phyloP scores from a whole-genome alignment of 148 eudicot species.

The Persicaria maculosa region DNA sequence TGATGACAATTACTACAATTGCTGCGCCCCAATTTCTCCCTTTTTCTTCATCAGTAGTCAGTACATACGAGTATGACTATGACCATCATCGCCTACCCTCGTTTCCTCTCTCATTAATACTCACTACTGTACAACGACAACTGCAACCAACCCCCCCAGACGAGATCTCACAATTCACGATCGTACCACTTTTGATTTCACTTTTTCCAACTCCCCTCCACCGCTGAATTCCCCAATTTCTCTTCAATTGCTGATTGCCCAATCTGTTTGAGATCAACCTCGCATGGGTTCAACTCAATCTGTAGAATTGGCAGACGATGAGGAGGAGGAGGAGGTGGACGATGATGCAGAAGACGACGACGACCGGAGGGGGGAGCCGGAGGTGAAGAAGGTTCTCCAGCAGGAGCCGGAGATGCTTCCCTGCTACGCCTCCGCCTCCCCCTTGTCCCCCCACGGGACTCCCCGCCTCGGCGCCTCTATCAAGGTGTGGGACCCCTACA shows the following conservation, averaged over 20 bases:
- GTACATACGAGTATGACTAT: too few species aligned
- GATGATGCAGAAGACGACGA: conserved; percentile 29
- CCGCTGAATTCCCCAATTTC: neutral
- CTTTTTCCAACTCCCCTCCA: too few species aligned
- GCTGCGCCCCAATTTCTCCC: too few species aligned
- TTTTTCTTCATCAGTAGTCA: too few species aligned
- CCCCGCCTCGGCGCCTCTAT: conserved; percentile 81
- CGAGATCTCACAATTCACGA: too few species aligned
- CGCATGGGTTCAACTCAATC: conserved; percentile 79
- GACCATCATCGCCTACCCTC: too few species aligned
- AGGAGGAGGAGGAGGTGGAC: conserved; percentile 44
- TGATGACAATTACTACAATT: too few species aligned
- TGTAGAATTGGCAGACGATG: conserved; percentile 38
- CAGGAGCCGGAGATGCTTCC: conserved; percentile 97
- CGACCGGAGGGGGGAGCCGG: conserved; percentile 14
- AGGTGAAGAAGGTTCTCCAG: conserved; percentile 60
- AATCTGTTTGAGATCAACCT: neutral
- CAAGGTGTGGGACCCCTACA: conserved; percentile 98
- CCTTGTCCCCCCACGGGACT: conserved; percentile 89
- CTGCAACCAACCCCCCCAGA: too few species aligned
- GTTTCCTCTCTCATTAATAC: too few species aligned
- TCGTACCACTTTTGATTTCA: too few species aligned
- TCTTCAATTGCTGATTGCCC: neutral
- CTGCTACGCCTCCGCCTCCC: conserved; percentile 90
- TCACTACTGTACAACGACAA: too few species aligned